Percentiles rank a stretch among this genome's conserved stretches.
Conservation (phyloP, 164 flowering plant species). For the Cinnamomum chago region DNA sequence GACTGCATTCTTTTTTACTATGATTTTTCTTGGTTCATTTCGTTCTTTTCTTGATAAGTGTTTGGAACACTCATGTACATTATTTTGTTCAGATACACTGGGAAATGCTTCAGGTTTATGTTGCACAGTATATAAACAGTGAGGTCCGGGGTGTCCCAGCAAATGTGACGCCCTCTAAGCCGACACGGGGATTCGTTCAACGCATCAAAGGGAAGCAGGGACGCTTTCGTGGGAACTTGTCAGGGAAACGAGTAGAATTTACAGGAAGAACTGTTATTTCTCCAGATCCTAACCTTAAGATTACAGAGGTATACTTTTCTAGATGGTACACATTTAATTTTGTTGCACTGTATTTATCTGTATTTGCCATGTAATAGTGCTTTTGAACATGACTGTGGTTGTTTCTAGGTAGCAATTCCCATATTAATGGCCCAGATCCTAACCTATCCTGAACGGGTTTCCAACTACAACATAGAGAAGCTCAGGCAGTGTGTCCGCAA, state of each 20-base stretch:
- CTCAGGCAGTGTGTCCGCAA: slow-evolving; percentile 80
- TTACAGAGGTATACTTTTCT: slow-evolving; percentile 61
- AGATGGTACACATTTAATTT: neutral
- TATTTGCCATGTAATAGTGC: slow-evolving; percentile 2
- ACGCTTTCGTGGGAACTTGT: slow-evolving; percentile 84
- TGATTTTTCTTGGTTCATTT: neutral
- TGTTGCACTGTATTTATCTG: neutral
- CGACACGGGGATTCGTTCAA: slow-evolving; percentile 79
- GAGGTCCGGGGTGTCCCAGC: slow-evolving; percentile 63
- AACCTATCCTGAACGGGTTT: slow-evolving; percentile 88
- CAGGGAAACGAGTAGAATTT: slow-evolving; percentile 94
- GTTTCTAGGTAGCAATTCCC: slow-evolving; percentile 76
- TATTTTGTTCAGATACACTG: slow-evolving; percentile 45
- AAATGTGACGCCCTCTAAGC: slow-evolving; percentile 27
- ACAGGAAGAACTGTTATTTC: slow-evolving; percentile 98
- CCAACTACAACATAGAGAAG: slow-evolving; percentile 81
- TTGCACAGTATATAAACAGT: slow-evolving; percentile 80
- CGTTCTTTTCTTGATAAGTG: neutral
- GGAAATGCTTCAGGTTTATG: slow-evolving; percentile 72
- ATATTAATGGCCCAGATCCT: slow-evolving; percentile 74
- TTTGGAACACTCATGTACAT: slow-evolving; percentile 9
- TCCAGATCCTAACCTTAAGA: slow-evolving; percentile 97
- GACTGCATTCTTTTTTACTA: too few species aligned
- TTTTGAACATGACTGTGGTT: slow-evolving; percentile 9
- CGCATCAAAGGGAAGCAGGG: slow-evolving; percentile 97